Evolutionary conservation across 768 basidiomycete genomes (phyloP), one percentile per base, ranked within the genome.

Genomic region (Tulasnella sp.): DNA sequence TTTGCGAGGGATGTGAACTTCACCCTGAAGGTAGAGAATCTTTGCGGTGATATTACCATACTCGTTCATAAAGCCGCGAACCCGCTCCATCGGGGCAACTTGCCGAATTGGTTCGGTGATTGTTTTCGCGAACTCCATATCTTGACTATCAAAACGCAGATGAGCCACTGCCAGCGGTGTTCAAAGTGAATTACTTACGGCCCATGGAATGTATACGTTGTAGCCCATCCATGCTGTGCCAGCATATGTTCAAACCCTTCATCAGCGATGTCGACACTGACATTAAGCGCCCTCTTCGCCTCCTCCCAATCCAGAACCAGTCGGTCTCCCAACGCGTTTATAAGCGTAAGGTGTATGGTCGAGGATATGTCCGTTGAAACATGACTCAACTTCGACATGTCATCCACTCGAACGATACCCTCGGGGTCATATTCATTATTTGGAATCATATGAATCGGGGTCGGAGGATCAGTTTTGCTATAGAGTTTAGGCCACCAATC

Each of bases 241-340:
- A 53, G 22, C 19, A 53, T 29, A 12, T 35, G 15, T 10, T 48
- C 31, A 15, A 45, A 5, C n/a, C 48, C 52, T 31, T 33, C 6
- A 12, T 53, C 50, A n/a, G 47, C 29, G 29, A n/a, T n/a, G 22
- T 19, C 8, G 5, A 24, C 12, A 15, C n/a, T n/a, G n/a, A n/a
- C n/a, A n/a, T n/a, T n/a, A n/a, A n/a, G n/a, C n/a, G n/a, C n/a
- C n/a, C n/a, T n/a, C 43, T 43, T 57, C 41, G 61, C 66, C n/a
- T 62, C 58, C 7, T 62, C 56, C 60, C 63, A 66, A 9, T 60
- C 60, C 28, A 67, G 50, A 25, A 58, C 56, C n/a, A 51, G 37
- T 39, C 60, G 59, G 16, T 56, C 58, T 57, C 20, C 51, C n/a
- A n/a, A n/a, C n/a, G n/a, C n/a, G n/a, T n/a, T n/a, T n/a, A n/a